Base-by-base conservation (phyloP, 2,329 filamentous ascomycete genomes). In the Trichoderma citrinoviride region DNA sequence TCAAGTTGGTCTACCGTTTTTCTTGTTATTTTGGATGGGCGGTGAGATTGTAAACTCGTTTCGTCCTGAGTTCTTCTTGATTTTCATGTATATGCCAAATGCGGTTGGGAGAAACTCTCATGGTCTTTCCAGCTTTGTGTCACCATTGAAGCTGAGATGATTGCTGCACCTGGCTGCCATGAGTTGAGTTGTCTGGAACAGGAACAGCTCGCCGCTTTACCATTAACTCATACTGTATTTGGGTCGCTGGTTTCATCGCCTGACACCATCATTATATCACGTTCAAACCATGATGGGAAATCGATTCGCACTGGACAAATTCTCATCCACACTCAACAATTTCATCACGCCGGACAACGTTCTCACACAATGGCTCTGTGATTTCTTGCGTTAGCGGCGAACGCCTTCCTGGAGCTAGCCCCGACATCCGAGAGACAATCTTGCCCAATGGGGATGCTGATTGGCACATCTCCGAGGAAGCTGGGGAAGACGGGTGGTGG, bases 391-490 rank as follows among this genome's bases (percentile, higher is more conserved):
- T 53, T 61, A 61, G 57, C 57, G 37, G 57, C 57, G 23, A 61
- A 61, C 37, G 25, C 47, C n/a, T 43, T 25, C 43, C 21, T 37
- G 25, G 12, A 33, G 37, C 37, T 53, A 53, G 33, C 57, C 15
- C 33, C 25, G n/a, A 61, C 33, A 61, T 23, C 47, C 47, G 40
- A 54, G 40, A 46, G 60, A 44, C 19, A 23, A 33, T 46, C 27
- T 54, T n/a, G 40, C 29, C 53, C 46, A 27, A 46, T 46, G 60
- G 49, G 21, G 27, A 44, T 23, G 60, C 49, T 54, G 49, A 54
- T 53, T 62, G 49, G 37, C 49, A 54, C 60, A 62, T 62, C 60
- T 62, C 60, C 60, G 60, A 62, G 60, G 60, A 25, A 53, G 47
- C 49, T 62, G 41, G 56, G 56, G 44, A 49, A 40, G 37, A n/a